phyloP scores from a whole-genome alignment of 805 yeast species.

The Lipomyces japonicus region DNA sequence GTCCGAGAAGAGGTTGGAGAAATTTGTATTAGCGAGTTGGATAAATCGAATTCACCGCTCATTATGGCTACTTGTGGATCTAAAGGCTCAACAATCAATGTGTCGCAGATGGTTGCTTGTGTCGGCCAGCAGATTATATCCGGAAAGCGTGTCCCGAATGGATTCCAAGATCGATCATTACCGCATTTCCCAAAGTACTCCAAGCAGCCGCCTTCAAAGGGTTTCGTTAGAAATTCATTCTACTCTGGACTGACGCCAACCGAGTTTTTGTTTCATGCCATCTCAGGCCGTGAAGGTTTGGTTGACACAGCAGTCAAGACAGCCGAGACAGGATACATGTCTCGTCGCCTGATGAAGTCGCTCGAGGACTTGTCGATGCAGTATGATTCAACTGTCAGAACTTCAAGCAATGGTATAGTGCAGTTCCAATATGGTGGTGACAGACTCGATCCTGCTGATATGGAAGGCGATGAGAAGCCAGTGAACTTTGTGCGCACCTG shows the following conservation, averaged over 20 bases:
- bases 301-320: slow-evolving; percentile 99
- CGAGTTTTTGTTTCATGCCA: slow-evolving; percentile 95
- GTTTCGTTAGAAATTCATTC: slow-evolving; percentile 95
- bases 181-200: slow-evolving; percentile 97
- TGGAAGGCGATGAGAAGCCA: slow-evolving; percentile 98
- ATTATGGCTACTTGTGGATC: slow-evolving; percentile 99
- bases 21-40: slow-evolving; percentile 89
- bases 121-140: slow-evolving; percentile 98
- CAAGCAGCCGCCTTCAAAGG: slow-evolving; percentile 95
- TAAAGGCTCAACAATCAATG: slow-evolving; percentile 95
- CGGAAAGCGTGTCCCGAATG: slow-evolving; percentile 99
- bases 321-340: slow-evolving; percentile 98
- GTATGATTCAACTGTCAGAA: slow-evolving; percentile 91
- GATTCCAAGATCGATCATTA: slow-evolving; percentile 97
- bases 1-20: slow-evolving; percentile 99
- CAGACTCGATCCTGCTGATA: slow-evolving; percentile 94
- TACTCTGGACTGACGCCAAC: slow-evolving; percentile 93
- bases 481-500: slow-evolving; percentile 91
- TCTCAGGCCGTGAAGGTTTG: slow-evolving; percentile 98
- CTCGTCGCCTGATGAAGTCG: slow-evolving; percentile 96
- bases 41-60: slow-evolving; percentile 86
- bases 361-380: slow-evolving; percentile 91
- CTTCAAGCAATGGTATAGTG: slow-evolving; percentile 92
- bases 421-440: slow-evolving; percentile 99
- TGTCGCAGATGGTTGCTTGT: slow-evolving; percentile 99